phyloP scores from a whole-genome alignment of 2,329 filamentous ascomycete species.

The Bipolaris bicolor region DNA sequence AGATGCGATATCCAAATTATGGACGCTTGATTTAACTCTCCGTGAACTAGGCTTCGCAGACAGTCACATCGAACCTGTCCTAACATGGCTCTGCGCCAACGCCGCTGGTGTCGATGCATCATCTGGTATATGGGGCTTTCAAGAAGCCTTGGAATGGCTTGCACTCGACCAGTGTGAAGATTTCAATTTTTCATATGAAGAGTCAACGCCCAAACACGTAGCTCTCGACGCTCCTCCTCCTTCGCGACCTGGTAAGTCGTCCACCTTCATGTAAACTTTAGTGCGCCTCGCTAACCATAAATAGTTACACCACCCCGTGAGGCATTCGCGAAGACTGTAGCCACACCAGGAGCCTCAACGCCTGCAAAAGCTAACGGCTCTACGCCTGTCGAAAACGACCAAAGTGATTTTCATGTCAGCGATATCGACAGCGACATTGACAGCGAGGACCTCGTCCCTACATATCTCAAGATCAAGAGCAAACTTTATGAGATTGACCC shows the following conservation, averaged over 20 bases:
- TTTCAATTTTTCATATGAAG: slow-evolving; percentile 75
- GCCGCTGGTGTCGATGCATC: slow-evolving; percentile 58
- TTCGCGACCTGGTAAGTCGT: slow-evolving; percentile 39
- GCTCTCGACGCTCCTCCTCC: slow-evolving; percentile 23
- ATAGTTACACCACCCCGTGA: slow-evolving; percentile 15
- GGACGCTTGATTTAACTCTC: slow-evolving; percentile 81
- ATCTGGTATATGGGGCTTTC: slow-evolving; percentile 76
- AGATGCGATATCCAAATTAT: slow-evolving; percentile 78
- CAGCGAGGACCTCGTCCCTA: slow-evolving; percentile 64
- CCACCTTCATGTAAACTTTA: neutral
- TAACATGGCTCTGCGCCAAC: slow-evolving; percentile 46
- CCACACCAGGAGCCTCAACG: neutral
- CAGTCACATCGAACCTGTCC: slow-evolving; percentile 38
- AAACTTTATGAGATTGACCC: slow-evolving; percentile 56
- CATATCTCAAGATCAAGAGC: slow-evolving; percentile 76
- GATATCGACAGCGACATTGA: slow-evolving; percentile 59
- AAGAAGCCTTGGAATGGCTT: slow-evolving; percentile 89
- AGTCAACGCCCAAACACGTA: slow-evolving; percentile 25
- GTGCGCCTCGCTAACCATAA: slow-evolving; percentile 2
- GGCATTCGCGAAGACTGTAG: neutral
- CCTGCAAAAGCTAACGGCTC: slow-evolving; percentile 6
- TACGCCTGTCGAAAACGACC: slow-evolving; percentile 19
- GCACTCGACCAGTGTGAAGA: slow-evolving; percentile 74
- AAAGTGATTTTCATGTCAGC: slow-evolving; percentile 51
- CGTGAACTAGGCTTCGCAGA: slow-evolving; percentile 69